Evolutionary conservation across 345 rosid species (phyloP).

Genomic region (Eucalyptus cloeziana): DNA sequence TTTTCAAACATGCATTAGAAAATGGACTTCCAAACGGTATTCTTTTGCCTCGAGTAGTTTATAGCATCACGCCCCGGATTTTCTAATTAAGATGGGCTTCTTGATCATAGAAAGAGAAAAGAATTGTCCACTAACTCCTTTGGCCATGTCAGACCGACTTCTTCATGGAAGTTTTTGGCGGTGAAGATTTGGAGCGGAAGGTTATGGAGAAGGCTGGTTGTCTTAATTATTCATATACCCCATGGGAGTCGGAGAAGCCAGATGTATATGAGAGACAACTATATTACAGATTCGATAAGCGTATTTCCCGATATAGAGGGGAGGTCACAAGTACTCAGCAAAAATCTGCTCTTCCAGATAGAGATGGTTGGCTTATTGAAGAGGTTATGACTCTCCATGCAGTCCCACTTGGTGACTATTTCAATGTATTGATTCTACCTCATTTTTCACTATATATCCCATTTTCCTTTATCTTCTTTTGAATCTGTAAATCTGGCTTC

Average conservation of each 20-base stretch:
- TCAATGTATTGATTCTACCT: slow-evolving; percentile 28
- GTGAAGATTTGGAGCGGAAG: slow-evolving; percentile 72
- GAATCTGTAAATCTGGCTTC: neutral
- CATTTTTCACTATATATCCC: neutral
- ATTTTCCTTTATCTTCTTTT: neutral
- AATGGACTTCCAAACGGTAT: neutral
- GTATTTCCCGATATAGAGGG: slow-evolving; percentile 72
- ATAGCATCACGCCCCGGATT: neutral
- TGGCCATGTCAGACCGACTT: slow-evolving; percentile 38
- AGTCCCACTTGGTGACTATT: slow-evolving; percentile 86
- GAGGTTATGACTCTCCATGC: slow-evolving; percentile 95
- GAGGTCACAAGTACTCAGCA: slow-evolving; percentile 95
- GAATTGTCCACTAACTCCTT: neutral
- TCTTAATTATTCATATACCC: slow-evolving; percentile 69
- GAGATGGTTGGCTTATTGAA: slow-evolving; percentile 74
- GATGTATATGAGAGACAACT: slow-evolving; percentile 78
- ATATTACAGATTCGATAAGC: slow-evolving; percentile 66
- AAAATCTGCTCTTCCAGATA: slow-evolving; percentile 47
- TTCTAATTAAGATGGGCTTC: neutral
- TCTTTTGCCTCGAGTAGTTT: neutral
- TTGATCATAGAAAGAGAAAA: neutral
- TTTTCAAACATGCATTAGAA: neutral
- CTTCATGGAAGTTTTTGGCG: slow-evolving; percentile 67
- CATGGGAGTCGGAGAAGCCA: slow-evolving; percentile 85
- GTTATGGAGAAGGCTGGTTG: slow-evolving; percentile 89